Base-by-base conservation (phyloP, 2,329 filamentous ascomycete genomes). In the Periconia sp. region DNA sequence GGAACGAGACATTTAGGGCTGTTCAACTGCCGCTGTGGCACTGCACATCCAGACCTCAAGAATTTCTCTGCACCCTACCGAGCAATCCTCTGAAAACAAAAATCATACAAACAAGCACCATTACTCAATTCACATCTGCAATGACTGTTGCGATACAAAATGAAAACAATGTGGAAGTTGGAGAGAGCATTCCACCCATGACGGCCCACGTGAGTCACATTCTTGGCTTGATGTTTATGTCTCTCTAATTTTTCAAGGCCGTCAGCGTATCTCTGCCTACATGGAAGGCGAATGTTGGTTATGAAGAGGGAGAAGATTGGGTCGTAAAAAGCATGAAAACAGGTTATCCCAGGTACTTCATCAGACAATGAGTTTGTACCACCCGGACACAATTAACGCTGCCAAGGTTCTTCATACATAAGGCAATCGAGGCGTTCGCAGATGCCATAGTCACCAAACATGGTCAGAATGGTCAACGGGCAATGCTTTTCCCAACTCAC, bases 251-350 rank as follows among this genome's bases (percentile, higher is more conserved):
- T 41, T 33, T 14, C 49, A 60, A 97, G 92, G 94, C 93, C 60
- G 91, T 97, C 60, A 97, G 93, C 73, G 93, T 97, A 41, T 97
- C 94, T 15, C 79, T 99, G 23, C 94, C 94, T 40, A 95, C 92
- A 76, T 99, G 94, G 94, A 82, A 82, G 61, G 82, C 92, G 60
- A 97, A 96, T 66, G 81, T 99, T 40, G 93, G 86, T 41, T 99
- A 99, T 69, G 94, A 99, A 74, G 92, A 99, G 74, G 93, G 92
- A 47, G 83, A 95, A 70, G 79, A 87, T 52, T 94, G 91, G 88
- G 90, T 99, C n/a, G 60, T 94, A 17, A 83, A 82, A 58, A 88
- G 87, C 69, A 89, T 99, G 92, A 82, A 85, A 60, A 95, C 90
- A 43, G 94, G 94, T 35, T 99, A 99, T 74, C 94, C 94, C 56